phyloP scores from a whole-genome alignment of 768 basidiomycete genomes.

The Lactarius psammicola region DNA sequence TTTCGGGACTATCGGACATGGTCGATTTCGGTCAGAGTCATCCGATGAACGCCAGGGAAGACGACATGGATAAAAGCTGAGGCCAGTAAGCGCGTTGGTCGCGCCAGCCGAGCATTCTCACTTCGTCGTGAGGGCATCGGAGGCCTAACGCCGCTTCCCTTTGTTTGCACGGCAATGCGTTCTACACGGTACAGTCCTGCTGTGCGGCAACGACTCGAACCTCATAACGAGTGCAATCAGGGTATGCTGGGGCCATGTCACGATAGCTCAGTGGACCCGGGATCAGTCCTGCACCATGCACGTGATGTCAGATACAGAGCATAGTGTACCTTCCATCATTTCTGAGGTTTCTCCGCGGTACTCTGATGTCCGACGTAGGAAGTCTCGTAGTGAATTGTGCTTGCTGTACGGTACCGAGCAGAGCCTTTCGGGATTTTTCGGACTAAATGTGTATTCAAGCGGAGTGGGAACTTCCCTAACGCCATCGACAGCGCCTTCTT shows the following conservation, averaged over 20 bases:
- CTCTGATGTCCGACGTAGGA: no score
- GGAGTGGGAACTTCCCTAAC: neutral
- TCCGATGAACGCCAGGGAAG: neutral
- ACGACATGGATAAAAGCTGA: neutral
- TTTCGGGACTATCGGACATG: neutral
- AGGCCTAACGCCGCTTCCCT: neutral
- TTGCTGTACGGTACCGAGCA: no score
- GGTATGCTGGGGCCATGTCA: neutral
- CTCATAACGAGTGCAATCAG: neutral
- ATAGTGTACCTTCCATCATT: neutral
- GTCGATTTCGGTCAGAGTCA: neutral
- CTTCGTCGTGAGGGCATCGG: neutral
- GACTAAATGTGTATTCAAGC: neutral
- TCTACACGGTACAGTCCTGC: neutral
- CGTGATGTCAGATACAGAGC: no score
- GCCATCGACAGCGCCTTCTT: neutral
- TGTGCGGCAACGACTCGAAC: neutral
- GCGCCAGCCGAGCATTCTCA: no score
- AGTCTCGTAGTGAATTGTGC: no score
- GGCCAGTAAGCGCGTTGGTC: neutral
- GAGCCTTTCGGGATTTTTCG: no score
- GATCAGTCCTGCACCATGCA: neutral
- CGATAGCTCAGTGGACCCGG: neutral
- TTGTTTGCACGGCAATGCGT: neutral
- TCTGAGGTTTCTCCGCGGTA: neutral